Evolutionary conservation across 2,329 filamentous ascomycete genomes (phyloP), one percentile per base, ranked within the genome.

Genomic region (Ophiosphaerella korrae): DNA sequence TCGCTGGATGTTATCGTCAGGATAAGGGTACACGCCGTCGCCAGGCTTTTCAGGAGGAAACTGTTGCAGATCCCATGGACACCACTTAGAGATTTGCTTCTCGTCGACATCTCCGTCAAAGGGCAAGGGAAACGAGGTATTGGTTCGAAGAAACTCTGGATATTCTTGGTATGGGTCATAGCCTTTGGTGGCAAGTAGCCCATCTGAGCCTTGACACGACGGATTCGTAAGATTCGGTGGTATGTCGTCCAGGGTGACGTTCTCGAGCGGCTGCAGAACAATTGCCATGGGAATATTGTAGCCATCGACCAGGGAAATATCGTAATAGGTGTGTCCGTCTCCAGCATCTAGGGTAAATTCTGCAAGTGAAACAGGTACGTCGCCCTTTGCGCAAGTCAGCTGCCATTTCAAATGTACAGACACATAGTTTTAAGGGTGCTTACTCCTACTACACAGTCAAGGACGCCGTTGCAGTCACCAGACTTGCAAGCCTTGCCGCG

Each of bases 231-330:
- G 79, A 63, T 91, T 92, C 7, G 88, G 87, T 11, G 89, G 88
- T 51, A 92, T 86, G 47, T 78, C 74, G 43, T 78, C 74, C 7
- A 88, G 81, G 1, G 78, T 80, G 7, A 82, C 80, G 61, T 89
- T 86, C 46, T 82, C 79, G 18, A 86, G 82, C 9, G 75, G 68
- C 38, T 77, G 67, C 21, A 79, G 64, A 18, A 80, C 72, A 33
- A 82, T 83, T 26, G 84, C 87, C 55, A 92, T 69, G 1, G 88
- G 88, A 1, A 93, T 74, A 67, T 93, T 93, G 80, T 93, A 93
- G 42, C 90, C 90, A 67, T 94, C 90, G 18, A 94, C 90, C 2
- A 93, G 80, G 35, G 88, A 92, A 56, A 94, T 89, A 71, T 94
- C 90, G 75, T 92, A 93, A 71, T 90, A 94, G 8, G 86, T 88